Base-by-base conservation (phyloP, 1,284 basidiomycete genomes). In the Phylloboletellus chloephorus region DNA sequence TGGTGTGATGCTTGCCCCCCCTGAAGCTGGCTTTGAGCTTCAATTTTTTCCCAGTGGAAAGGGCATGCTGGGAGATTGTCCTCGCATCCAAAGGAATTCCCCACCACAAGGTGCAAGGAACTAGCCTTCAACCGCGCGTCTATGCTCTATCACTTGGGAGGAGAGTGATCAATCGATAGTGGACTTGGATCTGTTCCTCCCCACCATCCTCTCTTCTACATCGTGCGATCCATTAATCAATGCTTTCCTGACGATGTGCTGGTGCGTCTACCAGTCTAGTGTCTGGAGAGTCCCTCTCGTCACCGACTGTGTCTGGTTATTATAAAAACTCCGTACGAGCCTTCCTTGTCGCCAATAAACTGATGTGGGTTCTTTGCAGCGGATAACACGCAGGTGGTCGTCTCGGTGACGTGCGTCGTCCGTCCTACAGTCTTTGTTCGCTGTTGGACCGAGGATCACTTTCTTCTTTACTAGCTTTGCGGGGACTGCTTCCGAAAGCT, bases 261-360 rank as follows among this genome's bases (percentile, higher is more conserved):
- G 48, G 52, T 56, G 34, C 20, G 51, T 56, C 23, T 22, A 2
- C 11, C 7, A 4, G 22, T 13, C n/a, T 8, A 20, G 6, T 13
- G 12, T 31, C 3, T n/a, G 12, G 20, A 38, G 21, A 33, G 16
- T 31, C 7, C 1, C 6, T 3, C 7, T 8, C 10, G 24, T 53
- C 24, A 44, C 21, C 2, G 6, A 19, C 28, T 39, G 2, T 31
- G 20, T 16, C 22, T 21, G 7, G 21, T 12, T 6, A 15, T 21
- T 2, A 1, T 16, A 4, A 6, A 30, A 40, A 24, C 28, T 19
- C 4, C 22, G 16, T 23, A 15, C n/a, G 5, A 10, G 10, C 24
- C n/a, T 11, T 36, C 3, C 2, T 6, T 6, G 7, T 29, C n/a
- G n/a, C n/a, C n/a, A n/a, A n/a, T n/a, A n/a, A n/a, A n/a, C n/a